Base-by-base conservation (phyloP, 1,139 yeast genomes). In the Blastobotrys malaysiensis region DNA sequence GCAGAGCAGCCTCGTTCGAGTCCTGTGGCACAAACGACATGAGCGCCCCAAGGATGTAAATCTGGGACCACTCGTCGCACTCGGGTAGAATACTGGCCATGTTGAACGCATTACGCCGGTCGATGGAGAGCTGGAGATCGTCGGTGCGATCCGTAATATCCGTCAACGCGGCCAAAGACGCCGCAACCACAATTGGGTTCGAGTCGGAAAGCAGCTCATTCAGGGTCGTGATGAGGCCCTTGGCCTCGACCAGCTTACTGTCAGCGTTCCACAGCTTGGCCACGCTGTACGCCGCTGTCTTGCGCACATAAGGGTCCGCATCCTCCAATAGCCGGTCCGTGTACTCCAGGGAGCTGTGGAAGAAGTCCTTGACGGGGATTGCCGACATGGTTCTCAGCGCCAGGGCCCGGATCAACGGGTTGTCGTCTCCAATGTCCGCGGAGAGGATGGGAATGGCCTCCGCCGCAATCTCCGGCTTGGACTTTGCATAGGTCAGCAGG, bases 61-160 rank as follows among this genome's bases (percentile, higher is more conserved):
- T 77, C 65, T 86, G 96, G 52, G 84, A 80, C 96, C 97, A 90
- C 53, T 90, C 97, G 59, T 86, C 84, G 52, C 86, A 77, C 55
- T 75, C 79, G 1, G 76, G 69, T 46, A 87, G 68, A 52, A 75
- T 71, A 5, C 74, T 69, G 1, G 83, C 76, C 22, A 88, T 71
- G 43, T 76, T 74, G 47, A 77, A 62, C 1, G 88, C 83, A 62
- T 85, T 88, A 0, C 69, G 67, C 51, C 76, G 75, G 64, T 82
- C 85, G 19, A 88, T 77, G 1, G 80, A 75, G 52, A 88, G 71
- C 43, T 78, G 74, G 57, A 86, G 69, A 47, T 65, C 67, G 48
- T 75, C 72, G 39, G 81, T 71, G 49, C 73, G 75, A 51, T 86
- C 93, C 3, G 90, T 82, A 26, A 90, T 79, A 54, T 79, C 83